These are phyloP conservation scores for Venturia pyrina DNA, from an alignment of 2,329 filamentous ascomycete genomes.

Conservation along the genomic window DNA sequence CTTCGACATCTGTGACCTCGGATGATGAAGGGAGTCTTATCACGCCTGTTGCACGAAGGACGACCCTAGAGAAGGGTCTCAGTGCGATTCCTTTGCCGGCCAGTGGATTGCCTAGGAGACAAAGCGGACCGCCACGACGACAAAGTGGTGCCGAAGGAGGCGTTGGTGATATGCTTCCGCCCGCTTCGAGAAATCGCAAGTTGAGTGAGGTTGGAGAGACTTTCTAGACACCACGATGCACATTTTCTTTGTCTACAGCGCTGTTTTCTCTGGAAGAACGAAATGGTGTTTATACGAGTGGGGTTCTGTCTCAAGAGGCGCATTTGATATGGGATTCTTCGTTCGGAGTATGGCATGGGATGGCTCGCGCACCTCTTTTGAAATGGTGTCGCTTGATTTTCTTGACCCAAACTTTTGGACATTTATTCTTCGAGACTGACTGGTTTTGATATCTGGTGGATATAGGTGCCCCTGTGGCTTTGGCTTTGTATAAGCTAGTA, in stretches of 20 bases:
- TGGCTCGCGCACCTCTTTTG: background rate
- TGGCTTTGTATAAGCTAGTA: background rate
- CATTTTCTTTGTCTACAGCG: background rate
- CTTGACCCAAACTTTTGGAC: background rate
- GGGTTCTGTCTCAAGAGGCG: background rate
- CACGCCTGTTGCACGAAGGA: conserved; percentile 36
- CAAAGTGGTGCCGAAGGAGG: conserved; percentile 16
- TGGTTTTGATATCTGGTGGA: background rate
- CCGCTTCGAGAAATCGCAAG: conserved; percentile 38
- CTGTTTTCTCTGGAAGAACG: background rate
- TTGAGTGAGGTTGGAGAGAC: conserved; percentile 32
- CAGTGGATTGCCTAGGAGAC: conserved; percentile 38
- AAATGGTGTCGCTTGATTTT: background rate
- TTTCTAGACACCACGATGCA: conserved; percentile 1
- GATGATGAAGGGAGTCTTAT: conserved; percentile 35
- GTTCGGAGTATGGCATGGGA: background rate
- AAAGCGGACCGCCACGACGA: conserved; percentile 35
- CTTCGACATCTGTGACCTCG: conserved; percentile 31
- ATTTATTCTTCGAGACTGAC: background rate
- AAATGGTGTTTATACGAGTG: background rate
- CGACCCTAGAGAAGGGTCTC: conserved; percentile 30
- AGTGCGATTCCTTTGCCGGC: conserved; percentile 40
- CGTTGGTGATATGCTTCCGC: conserved; percentile 32
- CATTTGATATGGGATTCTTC: background rate
- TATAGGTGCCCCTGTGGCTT: background rate